Conservation (phyloP, 2,329 filamentous ascomycete genomes). For the Aureobasidium uvarum region DNA sequence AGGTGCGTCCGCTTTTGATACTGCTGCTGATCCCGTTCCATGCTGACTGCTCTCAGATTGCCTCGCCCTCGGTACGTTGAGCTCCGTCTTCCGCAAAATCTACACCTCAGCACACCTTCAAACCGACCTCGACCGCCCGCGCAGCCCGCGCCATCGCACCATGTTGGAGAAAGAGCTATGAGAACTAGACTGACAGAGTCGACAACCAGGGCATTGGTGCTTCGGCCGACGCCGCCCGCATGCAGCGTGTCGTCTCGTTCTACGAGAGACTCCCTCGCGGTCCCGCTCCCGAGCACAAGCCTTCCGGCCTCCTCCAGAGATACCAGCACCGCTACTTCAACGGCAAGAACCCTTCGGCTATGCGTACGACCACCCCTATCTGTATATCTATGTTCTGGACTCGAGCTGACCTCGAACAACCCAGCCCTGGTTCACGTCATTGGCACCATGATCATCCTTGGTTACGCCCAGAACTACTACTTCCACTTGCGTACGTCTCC, state of each 20-base stretch:
- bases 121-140: not conserved
- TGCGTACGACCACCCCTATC: slow-evolving; percentile 64
- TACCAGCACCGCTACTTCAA: slow-evolving; percentile 83
- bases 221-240: slow-evolving; percentile 92
- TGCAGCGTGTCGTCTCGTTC: slow-evolving; percentile 97
- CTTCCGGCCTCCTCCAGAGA: slow-evolving; percentile 77
- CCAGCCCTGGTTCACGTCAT: slow-evolving; percentile 87
- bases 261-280: slow-evolving; percentile 98
- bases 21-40: slow-evolving; percentile 1
- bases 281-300: slow-evolving; percentile 76
- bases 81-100: slow-evolving; percentile 40
- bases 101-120: slow-evolving; percentile 9
- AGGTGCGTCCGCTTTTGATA: slow-evolving; percentile 61
- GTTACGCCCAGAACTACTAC: slow-evolving; percentile 99
- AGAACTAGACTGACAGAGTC: slow-evolving; percentile 30
- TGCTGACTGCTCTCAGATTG: slow-evolving; percentile 58
- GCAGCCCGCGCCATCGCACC: slow-evolving; percentile 3
- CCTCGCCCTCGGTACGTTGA: slow-evolving; percentile 71
- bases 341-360: slow-evolving; percentile 83
- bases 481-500: slow-evolving; percentile 87
- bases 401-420: not conserved
- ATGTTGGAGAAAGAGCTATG: slow-evolving; percentile 10
- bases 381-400: not conserved
- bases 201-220: slow-evolving; percentile 78
- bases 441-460: slow-evolving; percentile 70